Evolutionary conservation across 441 rosid species (phyloP).

Genomic region (Eutrema salsugineum): DNA sequence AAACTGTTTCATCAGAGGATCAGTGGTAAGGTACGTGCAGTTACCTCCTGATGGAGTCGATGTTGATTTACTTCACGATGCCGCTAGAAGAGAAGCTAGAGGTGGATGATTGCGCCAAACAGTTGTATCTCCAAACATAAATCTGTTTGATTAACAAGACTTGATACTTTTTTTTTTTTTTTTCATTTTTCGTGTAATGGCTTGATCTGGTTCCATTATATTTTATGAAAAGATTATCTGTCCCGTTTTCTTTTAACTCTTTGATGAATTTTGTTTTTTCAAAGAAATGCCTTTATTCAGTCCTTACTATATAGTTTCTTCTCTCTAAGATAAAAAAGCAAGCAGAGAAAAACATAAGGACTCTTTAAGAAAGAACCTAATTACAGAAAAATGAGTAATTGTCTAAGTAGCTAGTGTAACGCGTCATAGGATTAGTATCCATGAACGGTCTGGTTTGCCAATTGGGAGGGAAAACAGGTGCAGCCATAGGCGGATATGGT

Average conservation of each 20-base stretch:
- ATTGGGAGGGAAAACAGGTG: not conserved
- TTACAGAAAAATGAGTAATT: conserved; percentile 11
- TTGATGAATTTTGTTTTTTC: not conserved
- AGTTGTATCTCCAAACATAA: conserved; percentile 20
- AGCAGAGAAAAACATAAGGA: not conserved
- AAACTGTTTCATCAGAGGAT: conserved; percentile 97
- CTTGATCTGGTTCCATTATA: conserved; percentile 7
- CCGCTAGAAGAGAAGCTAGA: conserved; percentile 98
- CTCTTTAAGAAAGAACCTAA: not conserved
- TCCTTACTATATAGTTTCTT: not conserved
- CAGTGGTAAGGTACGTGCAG: conserved; percentile 96
- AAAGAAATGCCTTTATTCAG: not conserved
- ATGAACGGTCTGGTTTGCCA: conserved; percentile 5
- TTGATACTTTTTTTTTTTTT: not conserved
- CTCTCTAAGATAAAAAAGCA: not conserved
- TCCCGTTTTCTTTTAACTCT: not conserved
- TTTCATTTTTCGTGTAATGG: conserved; percentile 12
- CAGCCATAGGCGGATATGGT: conserved; percentile 25
- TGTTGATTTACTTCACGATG: conserved; percentile 94
- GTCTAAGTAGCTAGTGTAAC: conserved; percentile 23
- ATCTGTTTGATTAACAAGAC: conserved; percentile 11
- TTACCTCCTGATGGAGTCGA: conserved; percentile 96
- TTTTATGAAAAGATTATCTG: conserved; percentile 15
- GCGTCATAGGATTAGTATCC: conserved; percentile 21
- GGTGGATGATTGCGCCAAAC: conserved; percentile 56